A percentile compares a stretch with the other conserved stretches of the same genome.
Evolutionary conservation across 768 basidiomycete genomes (phyloP).

Genomic region (Tubosaeta sp.): DNA sequence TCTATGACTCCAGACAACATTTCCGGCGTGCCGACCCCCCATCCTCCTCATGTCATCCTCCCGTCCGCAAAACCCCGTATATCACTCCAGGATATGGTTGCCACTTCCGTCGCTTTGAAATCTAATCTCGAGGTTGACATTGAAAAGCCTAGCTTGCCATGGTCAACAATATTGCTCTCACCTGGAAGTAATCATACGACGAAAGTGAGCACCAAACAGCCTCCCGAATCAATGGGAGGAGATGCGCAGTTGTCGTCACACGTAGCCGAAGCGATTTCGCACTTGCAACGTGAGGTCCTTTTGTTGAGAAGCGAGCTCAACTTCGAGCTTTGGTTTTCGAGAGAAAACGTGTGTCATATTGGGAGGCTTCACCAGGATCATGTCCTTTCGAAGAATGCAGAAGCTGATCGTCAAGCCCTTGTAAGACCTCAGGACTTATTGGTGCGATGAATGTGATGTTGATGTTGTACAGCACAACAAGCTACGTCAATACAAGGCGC

Average conservation of each 20-base stretch:
- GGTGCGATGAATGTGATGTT: conserved; percentile 1
- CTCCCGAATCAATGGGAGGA: conserved; percentile 14
- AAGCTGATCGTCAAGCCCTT: conserved; percentile 76
- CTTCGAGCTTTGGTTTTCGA: conserved; percentile 79
- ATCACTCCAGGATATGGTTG: conserved; percentile 73
- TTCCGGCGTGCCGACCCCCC: conserved; percentile 26
- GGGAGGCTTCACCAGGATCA: conserved; percentile 75
- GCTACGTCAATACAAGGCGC: conserved; percentile 67
- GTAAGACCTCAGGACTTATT: conserved; percentile 39
- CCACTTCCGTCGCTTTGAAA: conserved; percentile 68
- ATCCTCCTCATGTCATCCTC: conserved; percentile 34
- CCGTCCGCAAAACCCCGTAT: conserved; percentile 33
- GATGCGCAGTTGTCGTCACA: conserved; percentile 37
- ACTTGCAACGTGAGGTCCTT: conserved; percentile 70
- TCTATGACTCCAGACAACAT: conserved; percentile 19
- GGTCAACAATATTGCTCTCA: conserved; percentile 47
- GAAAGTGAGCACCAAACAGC: conserved; percentile 14
- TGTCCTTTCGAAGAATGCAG: conserved; percentile 67
- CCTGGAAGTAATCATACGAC: conserved; percentile 27
- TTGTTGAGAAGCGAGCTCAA: conserved; percentile 78
- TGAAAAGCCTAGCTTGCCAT: conserved; percentile 44
- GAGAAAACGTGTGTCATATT: conserved; percentile 79
- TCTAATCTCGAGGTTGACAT: conserved; percentile 65
- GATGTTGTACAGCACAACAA: conserved; percentile 63
- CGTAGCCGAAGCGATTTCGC: conserved; percentile 62